Conservation (phyloP, 495 filamentous ascomycete species). For the Extremus antarcticus region DNA sequence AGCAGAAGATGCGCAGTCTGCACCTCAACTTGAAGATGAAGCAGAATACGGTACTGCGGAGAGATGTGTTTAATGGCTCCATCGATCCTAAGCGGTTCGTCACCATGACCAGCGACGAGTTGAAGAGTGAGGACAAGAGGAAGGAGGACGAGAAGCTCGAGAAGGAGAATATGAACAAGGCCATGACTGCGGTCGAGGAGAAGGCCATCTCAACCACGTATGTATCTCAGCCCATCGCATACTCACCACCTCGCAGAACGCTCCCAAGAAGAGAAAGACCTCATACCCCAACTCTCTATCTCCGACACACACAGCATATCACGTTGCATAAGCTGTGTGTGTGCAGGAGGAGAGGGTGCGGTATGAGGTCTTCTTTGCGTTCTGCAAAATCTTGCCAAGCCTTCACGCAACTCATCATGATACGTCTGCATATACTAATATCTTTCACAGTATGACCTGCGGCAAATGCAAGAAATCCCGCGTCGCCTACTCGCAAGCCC, state of each 20-base stretch:
- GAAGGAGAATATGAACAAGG: constrained; percentile 89
- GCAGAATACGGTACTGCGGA: constrained; percentile 64
- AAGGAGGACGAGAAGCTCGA: constrained; percentile 57
- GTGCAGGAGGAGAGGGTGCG: neutral
- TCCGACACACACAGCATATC: neutral
- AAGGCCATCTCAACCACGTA: constrained; percentile 64
- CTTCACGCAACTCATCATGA: neutral
- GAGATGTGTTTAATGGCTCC: constrained; percentile 60
- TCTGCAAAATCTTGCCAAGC: neutral
- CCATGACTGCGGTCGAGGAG: constrained; percentile 81
- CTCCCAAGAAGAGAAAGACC: constrained; percentile 6
- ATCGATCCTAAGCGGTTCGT: constrained; percentile 65
- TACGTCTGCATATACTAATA: neutral
- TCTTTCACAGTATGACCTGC: constrained; percentile 54
- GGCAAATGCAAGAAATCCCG: constrained; percentile 82
- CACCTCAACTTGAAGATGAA: constrained; percentile 91
- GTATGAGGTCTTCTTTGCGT: constrained; percentile 22
- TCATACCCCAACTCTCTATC: constrained; percentile 7
- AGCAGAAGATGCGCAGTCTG: constrained; percentile 75
- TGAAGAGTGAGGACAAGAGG: constrained; percentile 62
- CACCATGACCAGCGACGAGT: constrained; percentile 60
- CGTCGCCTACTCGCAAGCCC: constrained; percentile 90
- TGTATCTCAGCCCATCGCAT: neutral
- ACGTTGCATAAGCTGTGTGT: neutral
- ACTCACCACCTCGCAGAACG: neutral